Conservation (phyloP, 2,329 filamentous ascomycete species). For the Aspergillus transmontanensis region DNA sequence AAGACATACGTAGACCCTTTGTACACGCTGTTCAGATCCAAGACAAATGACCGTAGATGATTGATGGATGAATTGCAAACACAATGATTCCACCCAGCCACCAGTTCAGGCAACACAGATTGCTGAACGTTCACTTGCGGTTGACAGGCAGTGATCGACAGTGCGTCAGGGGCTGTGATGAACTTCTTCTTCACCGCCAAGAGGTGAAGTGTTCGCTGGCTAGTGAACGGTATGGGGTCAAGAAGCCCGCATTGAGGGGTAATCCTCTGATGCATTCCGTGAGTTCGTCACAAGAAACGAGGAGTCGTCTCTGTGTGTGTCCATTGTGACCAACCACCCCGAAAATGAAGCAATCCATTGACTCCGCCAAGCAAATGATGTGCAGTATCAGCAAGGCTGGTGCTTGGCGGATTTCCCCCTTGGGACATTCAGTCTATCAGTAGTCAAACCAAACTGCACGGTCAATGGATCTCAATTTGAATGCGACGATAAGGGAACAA, state of each 20-base stretch:
- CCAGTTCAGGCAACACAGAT: not conserved
- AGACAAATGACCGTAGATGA: not conserved
- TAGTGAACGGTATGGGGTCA: not conserved
- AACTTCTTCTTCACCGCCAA: constrained; percentile 2
- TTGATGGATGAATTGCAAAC: not conserved
- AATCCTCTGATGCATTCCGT: not conserved
- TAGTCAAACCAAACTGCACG: not conserved
- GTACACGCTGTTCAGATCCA: not conserved
- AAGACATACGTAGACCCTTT: not conserved
- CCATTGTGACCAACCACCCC: not conserved
- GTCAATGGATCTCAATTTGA: too few relatives aligned
- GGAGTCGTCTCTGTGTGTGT: too few relatives aligned
- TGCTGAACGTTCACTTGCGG: not conserved
- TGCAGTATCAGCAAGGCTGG: constrained; percentile 4
- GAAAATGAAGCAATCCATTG: not conserved
- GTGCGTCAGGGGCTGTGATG: constrained; percentile 10
- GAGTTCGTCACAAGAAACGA: not conserved
- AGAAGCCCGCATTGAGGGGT: not conserved
- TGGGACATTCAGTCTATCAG: not conserved
- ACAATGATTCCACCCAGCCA: not conserved
- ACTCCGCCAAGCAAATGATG: constrained; percentile 6
- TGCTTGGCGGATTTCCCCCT: not conserved
- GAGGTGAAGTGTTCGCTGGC: not conserved
- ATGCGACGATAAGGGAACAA: too few relatives aligned
- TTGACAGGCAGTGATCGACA: constrained; percentile 9